A percentile compares a stretch with the other conserved stretches of the same genome.
phyloP scores from a whole-genome alignment of 768 basidiomycete species.

The Pleurotus giganteus region DNA sequence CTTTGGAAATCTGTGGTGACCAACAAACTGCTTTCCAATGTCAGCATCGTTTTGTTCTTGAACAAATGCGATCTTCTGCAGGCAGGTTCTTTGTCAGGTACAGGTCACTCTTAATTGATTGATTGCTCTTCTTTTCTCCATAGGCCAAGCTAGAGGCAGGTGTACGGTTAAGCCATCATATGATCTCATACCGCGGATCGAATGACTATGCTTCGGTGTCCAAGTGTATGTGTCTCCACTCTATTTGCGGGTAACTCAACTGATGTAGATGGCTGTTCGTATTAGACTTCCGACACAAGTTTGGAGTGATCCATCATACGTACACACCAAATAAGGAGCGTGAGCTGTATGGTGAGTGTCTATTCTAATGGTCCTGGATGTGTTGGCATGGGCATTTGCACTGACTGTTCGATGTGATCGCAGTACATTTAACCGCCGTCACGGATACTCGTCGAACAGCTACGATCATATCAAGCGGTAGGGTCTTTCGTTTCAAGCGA shows the following conservation, averaged over 20 bases:
- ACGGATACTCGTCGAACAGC: slow-evolving; percentile 76
- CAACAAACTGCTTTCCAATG: slow-evolving; percentile 69
- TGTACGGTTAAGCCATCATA: slow-evolving; percentile 65
- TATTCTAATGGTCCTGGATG: not conserved
- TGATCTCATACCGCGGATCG: slow-evolving; percentile 69
- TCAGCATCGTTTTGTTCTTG: slow-evolving; percentile 78
- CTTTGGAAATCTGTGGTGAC: slow-evolving; percentile 74
- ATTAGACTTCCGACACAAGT: slow-evolving; percentile 73
- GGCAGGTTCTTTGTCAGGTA: slow-evolving; percentile 31
- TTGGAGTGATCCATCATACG: slow-evolving; percentile 65
- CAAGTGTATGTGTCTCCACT: slow-evolving; percentile 52
- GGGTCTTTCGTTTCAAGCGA: slow-evolving; percentile 19
- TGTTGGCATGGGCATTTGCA: not conserved
- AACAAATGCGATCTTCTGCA: slow-evolving; percentile 80
- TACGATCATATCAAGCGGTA: slow-evolving; percentile 73
- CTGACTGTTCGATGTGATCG: slow-evolving; percentile 7
- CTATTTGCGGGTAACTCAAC: not conserved
- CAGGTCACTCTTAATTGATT: slow-evolving; percentile 2
- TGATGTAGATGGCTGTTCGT: slow-evolving; percentile 6
- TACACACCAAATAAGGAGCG: slow-evolving; percentile 69
- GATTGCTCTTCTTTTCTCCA: slow-evolving; percentile 5
- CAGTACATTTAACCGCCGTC: slow-evolving; percentile 80
- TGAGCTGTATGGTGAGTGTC: slow-evolving; percentile 64
- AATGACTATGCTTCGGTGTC: slow-evolving; percentile 79
- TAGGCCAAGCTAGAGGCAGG: slow-evolving; percentile 78